Conservation (phyloP, 1,284 basidiomycete genomes). For the Puccinia sorghi region DNA sequence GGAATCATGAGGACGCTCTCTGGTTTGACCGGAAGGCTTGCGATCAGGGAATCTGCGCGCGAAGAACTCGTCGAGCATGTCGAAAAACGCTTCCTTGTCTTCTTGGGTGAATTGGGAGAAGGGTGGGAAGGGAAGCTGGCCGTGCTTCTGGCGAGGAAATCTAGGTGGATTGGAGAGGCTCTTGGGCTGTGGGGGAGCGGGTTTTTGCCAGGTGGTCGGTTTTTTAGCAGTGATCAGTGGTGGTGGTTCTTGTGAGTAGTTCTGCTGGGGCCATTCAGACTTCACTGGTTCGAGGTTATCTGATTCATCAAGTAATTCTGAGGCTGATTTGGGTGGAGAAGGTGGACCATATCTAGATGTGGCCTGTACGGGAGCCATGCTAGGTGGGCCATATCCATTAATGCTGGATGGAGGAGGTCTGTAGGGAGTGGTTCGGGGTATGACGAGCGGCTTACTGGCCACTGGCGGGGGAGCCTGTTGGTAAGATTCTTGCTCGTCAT, state of each 20-base stretch:
- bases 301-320: background rate
- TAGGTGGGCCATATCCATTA: constrained; percentile 25
- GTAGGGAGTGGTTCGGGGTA: background rate
- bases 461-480: constrained; percentile 1
- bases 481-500: constrained; percentile 22
- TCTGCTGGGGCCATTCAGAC: background rate
- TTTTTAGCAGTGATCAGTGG: constrained; percentile 11
- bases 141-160: background rate
- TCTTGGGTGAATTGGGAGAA: constrained; percentile 21
- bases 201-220: constrained; percentile 3
- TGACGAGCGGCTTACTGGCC: background rate
- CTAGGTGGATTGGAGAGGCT: constrained; percentile 7
- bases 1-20: background rate
- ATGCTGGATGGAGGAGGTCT: constrained; percentile 10
- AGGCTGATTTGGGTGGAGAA: constrained; percentile 15
- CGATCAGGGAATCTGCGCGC: constrained; percentile 8
- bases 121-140: constrained; percentile 12
- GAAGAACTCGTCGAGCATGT: constrained; percentile 42
- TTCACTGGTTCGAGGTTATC: background rate
- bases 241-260: background rate
- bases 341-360: constrained; percentile 40
- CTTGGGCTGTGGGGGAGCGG: background rate
- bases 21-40: background rate
- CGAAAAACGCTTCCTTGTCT: constrained; percentile 45
- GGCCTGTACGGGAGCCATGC: constrained; percentile 20